Conservation (phyloP, 106 monocot species). For the Allium cepa region DNA sequence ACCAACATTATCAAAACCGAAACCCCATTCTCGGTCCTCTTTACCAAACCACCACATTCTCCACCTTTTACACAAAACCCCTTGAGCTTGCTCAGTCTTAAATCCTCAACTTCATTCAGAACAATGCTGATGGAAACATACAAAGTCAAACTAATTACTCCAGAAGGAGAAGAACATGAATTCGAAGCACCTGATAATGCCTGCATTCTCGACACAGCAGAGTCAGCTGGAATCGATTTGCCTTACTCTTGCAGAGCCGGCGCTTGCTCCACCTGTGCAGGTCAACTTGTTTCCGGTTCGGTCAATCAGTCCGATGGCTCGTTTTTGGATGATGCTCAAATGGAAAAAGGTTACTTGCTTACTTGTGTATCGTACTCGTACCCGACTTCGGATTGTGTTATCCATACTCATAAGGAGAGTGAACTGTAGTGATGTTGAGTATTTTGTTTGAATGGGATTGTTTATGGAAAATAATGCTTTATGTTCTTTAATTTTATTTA, state of each 20-base stretch:
- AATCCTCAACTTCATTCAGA: too few species aligned
- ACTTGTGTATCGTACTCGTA: constrained; percentile 66
- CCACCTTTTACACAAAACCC: not conserved
- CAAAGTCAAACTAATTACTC: constrained; percentile 9
- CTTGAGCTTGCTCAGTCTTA: not conserved
- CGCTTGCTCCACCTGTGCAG: constrained; percentile 78
- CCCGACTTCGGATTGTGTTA: constrained; percentile 56
- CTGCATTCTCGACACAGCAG: constrained; percentile 74
- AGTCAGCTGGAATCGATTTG: constrained; percentile 60
- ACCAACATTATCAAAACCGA: not conserved
- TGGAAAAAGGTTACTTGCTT: constrained; percentile 47
- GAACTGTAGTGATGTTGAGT: constrained; percentile 41
- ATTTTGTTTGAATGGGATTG: not conserved
- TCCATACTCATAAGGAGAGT: constrained; percentile 67
- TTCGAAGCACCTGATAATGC: constrained; percentile 15
- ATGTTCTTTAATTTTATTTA: not conserved
- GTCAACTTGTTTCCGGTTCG: constrained; percentile 31
- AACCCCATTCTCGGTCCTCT: not conserved
- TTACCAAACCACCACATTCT: not conserved
- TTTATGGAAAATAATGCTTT: not conserved
- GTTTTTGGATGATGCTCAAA: constrained; percentile 58
- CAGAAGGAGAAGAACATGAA: constrained; percentile 3
- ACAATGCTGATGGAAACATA: constrained; percentile 6
- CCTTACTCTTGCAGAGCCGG: constrained; percentile 80
- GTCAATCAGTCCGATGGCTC: constrained; percentile 85